phyloP scores from a whole-genome alignment of 805 yeast species.

The Kazachstania psychrophila region DNA sequence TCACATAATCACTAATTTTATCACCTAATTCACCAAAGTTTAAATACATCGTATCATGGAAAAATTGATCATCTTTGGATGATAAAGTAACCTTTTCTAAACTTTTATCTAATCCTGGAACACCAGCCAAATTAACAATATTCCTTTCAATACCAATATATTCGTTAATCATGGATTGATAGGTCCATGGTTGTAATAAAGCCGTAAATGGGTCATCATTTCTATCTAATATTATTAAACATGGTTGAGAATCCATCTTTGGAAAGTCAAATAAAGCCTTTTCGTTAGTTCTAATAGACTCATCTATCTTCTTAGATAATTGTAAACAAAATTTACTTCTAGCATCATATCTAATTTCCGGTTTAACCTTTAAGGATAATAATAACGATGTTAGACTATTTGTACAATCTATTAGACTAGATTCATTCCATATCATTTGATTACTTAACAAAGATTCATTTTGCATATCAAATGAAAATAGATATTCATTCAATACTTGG shows the following conservation, averaged over 20 bases:
- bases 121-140: constrained; percentile 55
- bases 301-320: constrained; percentile 57
- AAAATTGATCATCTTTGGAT: constrained; percentile 67
- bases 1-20: constrained; percentile 73
- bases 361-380: constrained; percentile 65
- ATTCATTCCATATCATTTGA: constrained; percentile 23
- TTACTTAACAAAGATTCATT: constrained; percentile 17
- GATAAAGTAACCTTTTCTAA: constrained; percentile 56
- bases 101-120: constrained; percentile 50
- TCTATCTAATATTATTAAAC: constrained; percentile 70
- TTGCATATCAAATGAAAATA: constrained; percentile 42
- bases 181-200: constrained; percentile 90
- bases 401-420: constrained; percentile 17
- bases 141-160: constrained; percentile 75
- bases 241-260: constrained; percentile 56
- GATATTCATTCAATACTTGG: constrained; percentile 57
- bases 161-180: constrained; percentile 96
- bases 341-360: constrained; percentile 64
- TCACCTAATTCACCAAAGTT: constrained; percentile 95
- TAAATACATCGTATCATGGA: constrained; percentile 67
- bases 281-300: constrained; percentile 46
- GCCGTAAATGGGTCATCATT: constrained; percentile 91
- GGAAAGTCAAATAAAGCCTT: constrained; percentile 60
- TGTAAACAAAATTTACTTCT: constrained; percentile 56
- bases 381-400: constrained; percentile 23